Evolutionary conservation across 768 basidiomycete genomes (phyloP).

Genomic region (Rhodotorula kratochvilovae): DNA sequence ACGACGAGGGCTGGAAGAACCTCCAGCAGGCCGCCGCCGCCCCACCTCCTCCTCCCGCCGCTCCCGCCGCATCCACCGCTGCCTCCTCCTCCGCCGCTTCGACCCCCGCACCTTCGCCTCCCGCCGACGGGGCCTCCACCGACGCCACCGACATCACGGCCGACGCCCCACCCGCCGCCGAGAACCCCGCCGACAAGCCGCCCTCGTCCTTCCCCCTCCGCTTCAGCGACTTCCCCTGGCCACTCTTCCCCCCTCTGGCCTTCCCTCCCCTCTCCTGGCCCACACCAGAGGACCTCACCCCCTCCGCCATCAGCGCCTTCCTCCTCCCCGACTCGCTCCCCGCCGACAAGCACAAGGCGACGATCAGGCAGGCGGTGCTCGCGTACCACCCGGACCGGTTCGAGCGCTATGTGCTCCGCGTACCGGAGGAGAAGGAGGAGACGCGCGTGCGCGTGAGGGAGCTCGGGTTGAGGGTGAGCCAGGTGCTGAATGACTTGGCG

Average conservation of each 20-base stretch:
- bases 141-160: too few species aligned
- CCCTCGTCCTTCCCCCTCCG: slow-evolving; percentile 14
- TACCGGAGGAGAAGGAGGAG: slow-evolving; percentile 36
- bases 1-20: slow-evolving; percentile 28
- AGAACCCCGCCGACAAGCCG: background rate
- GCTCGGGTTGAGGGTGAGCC: slow-evolving; percentile 32
- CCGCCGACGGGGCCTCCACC: background rate
- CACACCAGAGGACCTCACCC: slow-evolving; percentile 3
- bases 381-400: slow-evolving; percentile 44
- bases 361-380: slow-evolving; percentile 39
- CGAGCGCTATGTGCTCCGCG: slow-evolving; percentile 32
- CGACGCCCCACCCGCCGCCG: background rate
- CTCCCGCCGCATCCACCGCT: background rate
- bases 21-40: slow-evolving; percentile 3
- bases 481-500: slow-evolving; percentile 34
- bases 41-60: background rate
- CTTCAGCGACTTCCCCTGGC: slow-evolving; percentile 42
- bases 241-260: slow-evolving; percentile 28
- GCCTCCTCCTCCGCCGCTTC: background rate
- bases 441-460: slow-evolving; percentile 32
- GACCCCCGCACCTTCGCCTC: background rate
- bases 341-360: slow-evolving; percentile 22
- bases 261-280: slow-evolving; percentile 38
- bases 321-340: slow-evolving; percentile 20
- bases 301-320: slow-evolving; percentile 23